These are phyloP conservation scores for Bipolaris gigantea DNA, from an alignment of 2,329 filamentous ascomycete genomes.

Conservation along the genomic window DNA sequence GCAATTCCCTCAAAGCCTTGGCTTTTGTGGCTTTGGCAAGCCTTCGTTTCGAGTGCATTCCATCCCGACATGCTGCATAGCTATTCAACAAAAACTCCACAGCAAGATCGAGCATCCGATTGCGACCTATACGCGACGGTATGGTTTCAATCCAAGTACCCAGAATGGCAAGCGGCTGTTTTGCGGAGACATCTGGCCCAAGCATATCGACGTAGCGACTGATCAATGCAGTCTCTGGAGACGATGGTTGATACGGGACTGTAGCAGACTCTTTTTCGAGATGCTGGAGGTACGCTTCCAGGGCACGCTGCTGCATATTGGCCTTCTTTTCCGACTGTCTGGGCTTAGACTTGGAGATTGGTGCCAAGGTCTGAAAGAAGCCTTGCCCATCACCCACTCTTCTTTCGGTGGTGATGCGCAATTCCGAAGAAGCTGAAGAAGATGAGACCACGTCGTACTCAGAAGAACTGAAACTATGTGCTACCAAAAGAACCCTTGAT, in stretches of 20 bases:
- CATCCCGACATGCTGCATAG: conserved; percentile 23
- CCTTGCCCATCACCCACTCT: conserved; percentile 28
- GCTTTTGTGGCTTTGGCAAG: conserved; percentile 26
- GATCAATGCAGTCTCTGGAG: conserved; percentile 24
- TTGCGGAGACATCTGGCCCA: conserved; percentile 13
- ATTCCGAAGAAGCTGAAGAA: conserved; percentile 9
- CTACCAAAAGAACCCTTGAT: conserved; percentile 16
- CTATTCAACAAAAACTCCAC: conserved; percentile 32
- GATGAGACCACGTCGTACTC: not conserved
- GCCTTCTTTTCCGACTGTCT: conserved; percentile 17
- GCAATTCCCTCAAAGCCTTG: conserved; percentile 30
- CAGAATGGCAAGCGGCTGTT: conserved; percentile 28
- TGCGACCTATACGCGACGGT: conserved; percentile 32
- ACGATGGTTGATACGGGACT: conserved; percentile 13
- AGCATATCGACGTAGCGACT: conserved; percentile 30
- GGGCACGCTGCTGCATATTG: conserved; percentile 15
- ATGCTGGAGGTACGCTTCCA: conserved; percentile 20
- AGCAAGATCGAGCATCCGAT: conserved; percentile 30
- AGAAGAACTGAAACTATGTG: conserved; percentile 16
- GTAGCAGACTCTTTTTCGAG: conserved; percentile 14
- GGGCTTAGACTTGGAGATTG: conserved; percentile 13
- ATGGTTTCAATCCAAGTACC: conserved; percentile 35
- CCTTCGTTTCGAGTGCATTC: conserved; percentile 25
- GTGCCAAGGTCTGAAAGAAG: conserved; percentile 31
- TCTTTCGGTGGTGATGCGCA: conserved; percentile 24